phyloP scores from a whole-genome alignment of 2,329 filamentous ascomycete species.

The Nemania diffusa region DNA sequence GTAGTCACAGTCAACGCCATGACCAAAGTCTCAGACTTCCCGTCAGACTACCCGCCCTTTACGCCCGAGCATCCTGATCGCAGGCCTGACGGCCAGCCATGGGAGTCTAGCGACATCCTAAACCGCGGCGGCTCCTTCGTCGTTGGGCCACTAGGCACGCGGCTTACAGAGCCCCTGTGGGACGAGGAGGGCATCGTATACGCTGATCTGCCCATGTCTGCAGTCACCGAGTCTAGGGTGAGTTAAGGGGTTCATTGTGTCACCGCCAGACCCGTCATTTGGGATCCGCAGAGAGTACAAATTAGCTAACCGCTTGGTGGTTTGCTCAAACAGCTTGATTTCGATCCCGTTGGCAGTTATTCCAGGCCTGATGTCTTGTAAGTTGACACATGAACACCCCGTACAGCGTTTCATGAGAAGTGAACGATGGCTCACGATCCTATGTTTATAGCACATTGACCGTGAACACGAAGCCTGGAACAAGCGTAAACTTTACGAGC shows the following conservation, averaged over 20 bases:
- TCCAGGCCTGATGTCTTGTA: constrained; percentile 55
- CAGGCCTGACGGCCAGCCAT: constrained; percentile 51
- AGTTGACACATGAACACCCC: constrained; percentile 38
- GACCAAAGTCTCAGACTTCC: constrained; percentile 55
- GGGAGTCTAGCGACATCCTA: constrained; percentile 52
- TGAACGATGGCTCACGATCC: constrained; percentile 15
- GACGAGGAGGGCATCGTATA: constrained; percentile 54
- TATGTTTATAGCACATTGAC: constrained; percentile 40
- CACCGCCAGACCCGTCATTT: background rate
- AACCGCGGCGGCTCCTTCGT: constrained; percentile 55
- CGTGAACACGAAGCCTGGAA: constrained; percentile 49
- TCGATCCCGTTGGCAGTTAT: constrained; percentile 56
- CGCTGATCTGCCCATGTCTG: constrained; percentile 50
- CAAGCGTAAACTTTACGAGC: constrained; percentile 44
- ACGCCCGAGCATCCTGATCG: constrained; percentile 52
- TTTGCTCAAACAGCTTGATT: constrained; percentile 51
- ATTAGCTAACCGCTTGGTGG: constrained; percentile 9
- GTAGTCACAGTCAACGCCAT: constrained; percentile 56
- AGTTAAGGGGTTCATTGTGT: constrained; percentile 27
- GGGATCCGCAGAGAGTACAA: background rate
- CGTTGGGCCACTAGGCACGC: constrained; percentile 53
- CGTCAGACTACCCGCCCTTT: constrained; percentile 55
- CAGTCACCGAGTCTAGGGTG: constrained; percentile 53
- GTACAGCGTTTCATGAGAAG: background rate
- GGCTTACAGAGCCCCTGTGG: constrained; percentile 54